Percentiles rank a stretch among this genome's conserved stretches.
Evolutionary conservation across 2,329 filamentous ascomycete species (phyloP).

Genomic region (Fusarium nurragi): DNA sequence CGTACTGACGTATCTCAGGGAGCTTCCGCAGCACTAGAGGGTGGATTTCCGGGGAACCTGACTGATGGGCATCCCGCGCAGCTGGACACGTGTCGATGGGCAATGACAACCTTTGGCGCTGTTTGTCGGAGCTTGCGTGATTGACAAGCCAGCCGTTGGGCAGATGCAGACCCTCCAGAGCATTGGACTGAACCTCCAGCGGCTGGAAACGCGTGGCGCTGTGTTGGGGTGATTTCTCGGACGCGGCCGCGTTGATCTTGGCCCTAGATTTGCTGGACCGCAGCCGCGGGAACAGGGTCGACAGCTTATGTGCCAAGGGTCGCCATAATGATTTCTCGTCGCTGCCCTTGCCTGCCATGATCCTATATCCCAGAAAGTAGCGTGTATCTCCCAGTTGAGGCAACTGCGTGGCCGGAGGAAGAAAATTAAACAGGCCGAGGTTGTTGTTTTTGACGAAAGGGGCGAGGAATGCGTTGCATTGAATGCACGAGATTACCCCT

Average conservation of each 20-base stretch:
- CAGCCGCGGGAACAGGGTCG: constrained; percentile 6
- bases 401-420: neutral
- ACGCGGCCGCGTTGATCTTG: neutral
- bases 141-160: constrained; percentile 23
- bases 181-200: constrained; percentile 20
- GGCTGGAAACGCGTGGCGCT: constrained; percentile 6
- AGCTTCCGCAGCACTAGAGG: constrained; percentile 4
- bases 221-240: neutral
- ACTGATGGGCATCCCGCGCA: neutral
- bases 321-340: constrained; percentile 23
- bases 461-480: constrained; percentile 29
- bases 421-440: neutral
- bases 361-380: constrained; percentile 7
- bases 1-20: neutral
- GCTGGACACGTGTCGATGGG: neutral
- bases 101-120: neutral
- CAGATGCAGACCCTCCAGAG: constrained; percentile 9
- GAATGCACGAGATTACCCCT: constrained; percentile 5
- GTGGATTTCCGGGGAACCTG: neutral
- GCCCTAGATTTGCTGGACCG: constrained; percentile 10
- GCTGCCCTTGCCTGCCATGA: constrained; percentile 18
- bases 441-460: constrained; percentile 28
- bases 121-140: neutral
- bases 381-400: neutral
- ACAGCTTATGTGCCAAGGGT: constrained; percentile 22